These are phyloP conservation scores for Anisogramma anomala DNA, from an alignment of 2,329 filamentous ascomycete species.

Conservation along the genomic window DNA sequence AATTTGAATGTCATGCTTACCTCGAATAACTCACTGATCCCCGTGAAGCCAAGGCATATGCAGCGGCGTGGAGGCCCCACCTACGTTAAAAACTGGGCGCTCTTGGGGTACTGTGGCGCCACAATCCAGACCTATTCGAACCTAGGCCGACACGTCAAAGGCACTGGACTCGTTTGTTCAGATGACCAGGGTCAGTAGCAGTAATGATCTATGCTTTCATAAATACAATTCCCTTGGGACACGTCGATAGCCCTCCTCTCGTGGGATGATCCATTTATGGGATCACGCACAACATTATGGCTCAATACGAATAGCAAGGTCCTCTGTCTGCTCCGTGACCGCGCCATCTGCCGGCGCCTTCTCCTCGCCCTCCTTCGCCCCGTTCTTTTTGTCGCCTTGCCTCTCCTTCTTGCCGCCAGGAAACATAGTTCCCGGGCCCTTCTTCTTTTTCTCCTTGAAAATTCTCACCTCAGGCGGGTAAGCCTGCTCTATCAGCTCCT, in stretches of 20 bases:
- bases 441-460: slow-evolving; percentile 67
- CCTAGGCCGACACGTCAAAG: background rate
- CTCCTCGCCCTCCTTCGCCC: slow-evolving; percentile 11
- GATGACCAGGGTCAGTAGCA: too few relatives aligned
- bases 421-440: slow-evolving; percentile 60
- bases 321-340: slow-evolving; percentile 13
- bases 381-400: background rate
- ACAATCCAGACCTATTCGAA: too few relatives aligned
- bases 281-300: too few relatives aligned
- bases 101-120: too few relatives aligned
- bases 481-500: slow-evolving; percentile 62
- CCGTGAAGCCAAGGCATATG: too few relatives aligned
- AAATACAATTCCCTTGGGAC: too few relatives aligned
- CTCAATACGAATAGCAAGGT: slow-evolving; percentile 9
- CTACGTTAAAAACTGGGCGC: too few relatives aligned
- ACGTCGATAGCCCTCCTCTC: background rate
- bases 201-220: too few relatives aligned
- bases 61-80: too few relatives aligned
- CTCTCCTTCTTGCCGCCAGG: slow-evolving; percentile 30
- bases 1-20: too few relatives aligned
- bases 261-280: background rate
- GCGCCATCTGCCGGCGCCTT: slow-evolving; percentile 13
- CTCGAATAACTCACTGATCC: too few relatives aligned
- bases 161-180: too few relatives aligned
- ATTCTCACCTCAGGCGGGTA: slow-evolving; percentile 63